Evolutionary conservation across 768 basidiomycete genomes (phyloP).

Genomic region (Kondoa subrosea): DNA sequence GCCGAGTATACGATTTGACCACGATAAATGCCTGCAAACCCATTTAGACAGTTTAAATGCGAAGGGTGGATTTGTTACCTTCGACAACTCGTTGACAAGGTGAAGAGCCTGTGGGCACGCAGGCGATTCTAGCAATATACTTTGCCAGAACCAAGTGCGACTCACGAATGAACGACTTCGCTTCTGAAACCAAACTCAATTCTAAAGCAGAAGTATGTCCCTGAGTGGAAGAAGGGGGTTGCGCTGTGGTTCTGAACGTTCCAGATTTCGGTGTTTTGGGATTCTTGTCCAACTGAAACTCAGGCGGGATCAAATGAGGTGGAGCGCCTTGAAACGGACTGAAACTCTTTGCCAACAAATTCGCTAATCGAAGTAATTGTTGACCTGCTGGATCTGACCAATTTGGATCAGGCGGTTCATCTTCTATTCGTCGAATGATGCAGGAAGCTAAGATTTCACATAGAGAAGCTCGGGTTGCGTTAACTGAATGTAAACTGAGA

Average conservation of each 20-base stretch:
- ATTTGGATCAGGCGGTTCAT: slow-evolving; percentile 4
- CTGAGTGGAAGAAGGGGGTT: neutral
- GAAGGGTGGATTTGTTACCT: no score
- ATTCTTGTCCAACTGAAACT: neutral
- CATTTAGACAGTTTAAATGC: no score
- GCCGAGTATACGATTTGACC: slow-evolving; percentile 37
- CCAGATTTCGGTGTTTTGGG: neutral
- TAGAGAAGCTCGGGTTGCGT: slow-evolving; percentile 11
- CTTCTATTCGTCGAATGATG: slow-evolving; percentile 7
- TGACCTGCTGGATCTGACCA: neutral
- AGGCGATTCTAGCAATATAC: no score
- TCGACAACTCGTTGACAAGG: slow-evolving; percentile 73
- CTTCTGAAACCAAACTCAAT: slow-evolving; percentile 74
- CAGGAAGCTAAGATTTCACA: slow-evolving; percentile 15
- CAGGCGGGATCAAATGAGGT: neutral
- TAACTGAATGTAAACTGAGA: slow-evolving; percentile 5
- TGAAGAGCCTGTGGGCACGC: no score
- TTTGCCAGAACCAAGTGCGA: no score
- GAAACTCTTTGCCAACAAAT: slow-evolving; percentile 5
- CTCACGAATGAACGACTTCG: slow-evolving; percentile 74
- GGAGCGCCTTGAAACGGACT: slow-evolving; percentile 13
- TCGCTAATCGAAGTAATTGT: neutral
- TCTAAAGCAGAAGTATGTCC: slow-evolving; percentile 23
- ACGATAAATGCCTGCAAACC: slow-evolving; percentile 69
- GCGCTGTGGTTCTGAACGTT: neutral